Base-by-base conservation (phyloP, 1,284 basidiomycete species). In the Moesziomyces parantarcticus region DNA sequence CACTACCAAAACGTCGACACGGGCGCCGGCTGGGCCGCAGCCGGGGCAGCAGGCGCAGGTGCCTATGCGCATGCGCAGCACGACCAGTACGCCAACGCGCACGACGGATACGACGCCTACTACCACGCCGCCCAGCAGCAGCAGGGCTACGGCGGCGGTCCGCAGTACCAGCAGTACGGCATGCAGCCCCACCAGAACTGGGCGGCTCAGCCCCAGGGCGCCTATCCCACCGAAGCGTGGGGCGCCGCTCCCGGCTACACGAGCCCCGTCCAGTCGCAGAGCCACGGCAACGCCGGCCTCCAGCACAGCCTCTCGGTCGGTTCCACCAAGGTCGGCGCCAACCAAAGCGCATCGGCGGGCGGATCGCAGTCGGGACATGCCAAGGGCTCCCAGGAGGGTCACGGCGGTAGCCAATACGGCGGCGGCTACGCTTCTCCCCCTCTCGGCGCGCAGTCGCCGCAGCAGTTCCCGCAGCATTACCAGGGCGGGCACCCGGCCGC, bases 91-190 rank as follows among this genome's bases (percentile, higher is more conserved):
- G 70, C 20, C 1, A 64, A 67, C 36, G 48, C 41, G 34, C 56
- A 58, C 18, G 59, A 54, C 20, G 59, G 57, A 18, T 74, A 74
- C 51, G 66, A 74, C 29, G 66, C 61, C 11, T 74, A 74, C 58
- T 74, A 74, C 44, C 34, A 36, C 16, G 34, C 34, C 6, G 65
- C 51, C 6, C 69, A 64, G 26, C 51, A 46, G 44, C 66, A 68
- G 23, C 57, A 51, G 6, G 62, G 43, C 10, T 60, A 56, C 34
- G 13, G 16, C 21, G 61, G 39, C 11, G 58, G 53, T 10, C 53
- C 52, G 21, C 57, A 64, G 25, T 61, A 64, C 36, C 64, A 67
- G 58, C 70, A 73, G 54, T 72, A 72, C 39, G 64, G 20, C 40
- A 58, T 62, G 69, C 70, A 67, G 23, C 44, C 52, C 25, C 63